Evolutionary conservation across 768 basidiomycete genomes (phyloP).

Genomic region (Xanthoconium purpureum): DNA sequence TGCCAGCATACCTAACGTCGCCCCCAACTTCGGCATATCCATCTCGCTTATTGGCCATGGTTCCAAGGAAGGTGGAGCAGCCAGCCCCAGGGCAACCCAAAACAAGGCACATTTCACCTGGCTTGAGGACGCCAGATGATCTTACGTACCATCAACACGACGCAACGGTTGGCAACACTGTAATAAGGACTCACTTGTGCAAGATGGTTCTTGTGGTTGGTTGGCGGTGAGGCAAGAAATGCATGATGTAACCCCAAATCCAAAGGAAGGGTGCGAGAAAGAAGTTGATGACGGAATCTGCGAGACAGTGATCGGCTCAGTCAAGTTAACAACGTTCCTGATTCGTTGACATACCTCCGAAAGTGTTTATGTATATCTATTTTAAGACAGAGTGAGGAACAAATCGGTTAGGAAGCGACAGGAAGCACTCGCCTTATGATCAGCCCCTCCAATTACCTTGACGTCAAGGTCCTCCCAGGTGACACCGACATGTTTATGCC

Average conservation of each 20-base stretch:
- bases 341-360: constrained; percentile 46
- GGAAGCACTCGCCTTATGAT: constrained; percentile 47
- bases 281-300: constrained; percentile 54
- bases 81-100: constrained; percentile 82
- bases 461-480: constrained; percentile 72
- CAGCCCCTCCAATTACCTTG: constrained; percentile 51
- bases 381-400: neutral
- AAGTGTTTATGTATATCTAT: constrained; percentile 55
- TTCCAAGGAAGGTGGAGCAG: constrained; percentile 83
- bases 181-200: constrained; percentile 46
- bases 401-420: neutral
- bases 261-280: constrained; percentile 50
- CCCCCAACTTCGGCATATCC: constrained; percentile 65
- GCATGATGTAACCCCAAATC: constrained; percentile 41
- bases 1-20: constrained; percentile 80
- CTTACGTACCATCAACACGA: constrained; percentile 29
- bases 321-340: neutral
- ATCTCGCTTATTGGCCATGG: constrained; percentile 71
- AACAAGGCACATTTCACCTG: constrained; percentile 86
- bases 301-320: neutral
- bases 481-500: constrained; percentile 73
- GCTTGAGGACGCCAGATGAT: constrained; percentile 65
- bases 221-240: constrained; percentile 38
- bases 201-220: constrained; percentile 51
- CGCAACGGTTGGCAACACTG: neutral